These are phyloP conservation scores for maize (Zea mays) DNA, from an alignment of 176 grass and related monocot genomes.

Conservation along the genomic window DNA sequence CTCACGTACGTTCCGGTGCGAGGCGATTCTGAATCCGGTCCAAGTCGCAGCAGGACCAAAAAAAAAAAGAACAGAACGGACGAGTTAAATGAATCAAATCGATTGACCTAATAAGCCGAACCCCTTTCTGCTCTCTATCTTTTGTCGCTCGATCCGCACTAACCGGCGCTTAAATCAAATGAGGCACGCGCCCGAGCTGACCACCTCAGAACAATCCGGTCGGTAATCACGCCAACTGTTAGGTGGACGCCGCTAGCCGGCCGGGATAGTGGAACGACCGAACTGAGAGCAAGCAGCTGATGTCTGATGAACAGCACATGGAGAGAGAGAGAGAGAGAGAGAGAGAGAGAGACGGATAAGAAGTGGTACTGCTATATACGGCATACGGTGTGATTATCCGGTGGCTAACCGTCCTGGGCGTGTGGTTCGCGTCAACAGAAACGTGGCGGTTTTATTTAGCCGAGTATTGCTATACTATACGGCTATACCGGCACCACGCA, in stretches of 20 bases:
- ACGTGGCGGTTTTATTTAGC: neutral
- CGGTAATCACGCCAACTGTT: conserved; percentile 31
- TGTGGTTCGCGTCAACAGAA: neutral
- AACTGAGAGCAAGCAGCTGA: neutral
- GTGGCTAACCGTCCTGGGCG: neutral
- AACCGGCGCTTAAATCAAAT: neutral
- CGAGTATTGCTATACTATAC: neutral
- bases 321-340: neutral
- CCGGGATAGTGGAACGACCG: neutral
- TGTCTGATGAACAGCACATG: neutral
- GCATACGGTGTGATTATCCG: neutral
- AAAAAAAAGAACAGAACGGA: neutral
- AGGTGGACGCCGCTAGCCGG: neutral
- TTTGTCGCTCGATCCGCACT: conserved; percentile 43
- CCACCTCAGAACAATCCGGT: neutral
- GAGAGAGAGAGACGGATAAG: neutral
- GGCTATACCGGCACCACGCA: neutral
- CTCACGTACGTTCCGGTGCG: neutral
- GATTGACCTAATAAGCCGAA: conserved; percentile 18
- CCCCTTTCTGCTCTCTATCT: neutral
- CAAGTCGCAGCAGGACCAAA: neutral
- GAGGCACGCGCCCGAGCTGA: neutral
- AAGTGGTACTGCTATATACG: neutral
- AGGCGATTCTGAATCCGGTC: neutral
- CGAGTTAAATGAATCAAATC: neutral